These are phyloP conservation scores for Leccinum barrowsii DNA, from an alignment of 768 basidiomycete species.

Conservation along the genomic window DNA sequence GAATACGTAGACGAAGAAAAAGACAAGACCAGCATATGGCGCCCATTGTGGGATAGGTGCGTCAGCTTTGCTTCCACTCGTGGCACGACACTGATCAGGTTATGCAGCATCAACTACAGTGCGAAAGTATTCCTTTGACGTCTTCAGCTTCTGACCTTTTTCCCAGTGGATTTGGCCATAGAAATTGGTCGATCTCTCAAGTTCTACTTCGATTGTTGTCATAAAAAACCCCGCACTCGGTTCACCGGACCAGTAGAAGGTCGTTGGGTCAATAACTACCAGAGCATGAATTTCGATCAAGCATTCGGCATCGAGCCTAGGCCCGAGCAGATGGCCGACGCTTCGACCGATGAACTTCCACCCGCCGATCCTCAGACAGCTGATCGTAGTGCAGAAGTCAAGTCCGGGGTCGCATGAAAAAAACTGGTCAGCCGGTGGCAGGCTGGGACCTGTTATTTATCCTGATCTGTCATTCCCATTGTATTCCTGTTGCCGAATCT, in stretches of 20 bases:
- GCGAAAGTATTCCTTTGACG: too few species aligned
- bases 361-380: not conserved
- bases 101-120: conserved; percentile 39
- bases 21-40: conserved; percentile 55
- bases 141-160: conserved; percentile 5
- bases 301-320: conserved; percentile 35
- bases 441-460: too few species aligned
- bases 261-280: conserved; percentile 22
- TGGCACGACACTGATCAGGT: conserved; percentile 1
- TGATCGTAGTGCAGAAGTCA: too few species aligned
- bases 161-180: conserved; percentile 55
- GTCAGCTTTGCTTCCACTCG: conserved; percentile 7
- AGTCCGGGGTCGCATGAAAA: too few species aligned
- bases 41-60: conserved; percentile 63
- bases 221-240: conserved; percentile 30
- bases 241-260: conserved; percentile 13
- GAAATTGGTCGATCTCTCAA: conserved; percentile 64
- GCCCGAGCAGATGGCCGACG: conserved; percentile 10
- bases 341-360: conserved; percentile 25
- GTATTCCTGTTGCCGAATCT: too few species aligned
- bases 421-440: too few species aligned
- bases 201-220: conserved; percentile 50
- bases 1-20: conserved; percentile 55
- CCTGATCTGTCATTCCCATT: too few species aligned
- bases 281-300: conserved; percentile 34